Percentiles rank a stretch among this genome's conserved stretches.
Conservation (phyloP, 2,329 filamentous ascomycete genomes). For the Endoconidiophora laricicola region DNA sequence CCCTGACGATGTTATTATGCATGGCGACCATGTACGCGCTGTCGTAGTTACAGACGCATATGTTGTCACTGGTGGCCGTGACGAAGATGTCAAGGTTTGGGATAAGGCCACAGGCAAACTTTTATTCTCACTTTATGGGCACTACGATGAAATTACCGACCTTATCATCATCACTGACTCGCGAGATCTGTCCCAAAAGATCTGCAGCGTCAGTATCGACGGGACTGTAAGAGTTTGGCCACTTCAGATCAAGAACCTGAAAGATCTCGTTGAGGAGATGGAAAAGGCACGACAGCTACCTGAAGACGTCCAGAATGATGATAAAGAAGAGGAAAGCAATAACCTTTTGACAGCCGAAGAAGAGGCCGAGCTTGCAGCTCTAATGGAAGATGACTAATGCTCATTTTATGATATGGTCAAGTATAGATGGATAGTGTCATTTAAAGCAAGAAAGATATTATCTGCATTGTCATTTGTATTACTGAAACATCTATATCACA, state of each 20-base stretch:
- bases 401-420: background rate
- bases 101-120: slow-evolving; percentile 56
- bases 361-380: slow-evolving; percentile 75
- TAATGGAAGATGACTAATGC: slow-evolving; percentile 51
- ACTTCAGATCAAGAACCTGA: slow-evolving; percentile 43
- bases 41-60: slow-evolving; percentile 60
- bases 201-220: slow-evolving; percentile 80
- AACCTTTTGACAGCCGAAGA: slow-evolving; percentile 68
- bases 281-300: slow-evolving; percentile 33
- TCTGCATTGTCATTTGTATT: too few relatives aligned
- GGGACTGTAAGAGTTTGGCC: slow-evolving; percentile 77
- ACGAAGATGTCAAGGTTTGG: slow-evolving; percentile 88
- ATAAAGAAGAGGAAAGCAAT: slow-evolving; percentile 23
- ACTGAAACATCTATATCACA: too few relatives aligned
- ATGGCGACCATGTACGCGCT: slow-evolving; percentile 82
- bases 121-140: slow-evolving; percentile 59
- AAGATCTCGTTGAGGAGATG: slow-evolving; percentile 30
- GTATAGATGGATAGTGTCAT: too few relatives aligned
- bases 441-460: too few relatives aligned
- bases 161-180: slow-evolving; percentile 42
- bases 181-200: slow-evolving; percentile 23
- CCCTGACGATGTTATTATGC: slow-evolving; percentile 53
- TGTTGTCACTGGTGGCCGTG: slow-evolving; percentile 74
- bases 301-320: slow-evolving; percentile 31
- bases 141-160: slow-evolving; percentile 86